A percentile compares a stretch with the other conserved stretches of the same genome.
phyloP scores from a whole-genome alignment of 1,139 yeast genomes.

The Nadsonia commutata region DNA sequence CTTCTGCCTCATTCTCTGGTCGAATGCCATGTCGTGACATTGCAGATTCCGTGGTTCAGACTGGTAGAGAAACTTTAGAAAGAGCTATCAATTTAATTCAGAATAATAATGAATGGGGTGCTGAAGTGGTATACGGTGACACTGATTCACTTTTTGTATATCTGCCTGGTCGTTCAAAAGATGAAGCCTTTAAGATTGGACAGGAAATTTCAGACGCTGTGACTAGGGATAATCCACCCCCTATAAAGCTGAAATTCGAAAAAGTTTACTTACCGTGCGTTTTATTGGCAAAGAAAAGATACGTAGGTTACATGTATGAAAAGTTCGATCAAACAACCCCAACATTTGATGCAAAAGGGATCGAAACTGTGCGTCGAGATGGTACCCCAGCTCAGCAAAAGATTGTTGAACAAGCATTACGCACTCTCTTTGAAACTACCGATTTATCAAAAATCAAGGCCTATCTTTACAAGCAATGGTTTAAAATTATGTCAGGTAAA shows the following conservation, averaged over 20 bases:
- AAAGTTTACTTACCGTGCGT: conserved; percentile 85
- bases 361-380: conserved; percentile 85
- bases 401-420: conserved; percentile 55
- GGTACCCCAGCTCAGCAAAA: conserved; percentile 89
- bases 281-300: conserved; percentile 71
- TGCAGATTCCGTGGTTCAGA: conserved; percentile 86
- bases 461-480: conserved; percentile 52
- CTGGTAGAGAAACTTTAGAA: conserved; percentile 73
- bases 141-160: conserved; percentile 88
- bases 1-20: conserved; percentile 90
- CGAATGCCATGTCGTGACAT: conserved; percentile 94
- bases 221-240: conserved; percentile 62
- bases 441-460: conserved; percentile 57
- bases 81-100: conserved; percentile 61
- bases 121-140: conserved; percentile 91
- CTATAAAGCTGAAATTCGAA: conserved; percentile 73
- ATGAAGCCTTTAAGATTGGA: conserved; percentile 69
- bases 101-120: conserved; percentile 48
- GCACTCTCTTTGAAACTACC: conserved; percentile 53
- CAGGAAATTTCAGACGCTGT: conserved; percentile 48
- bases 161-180: conserved; percentile 65
- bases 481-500: conserved; percentile 43
- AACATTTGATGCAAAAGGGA: conserved; percentile 86
- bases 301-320: conserved; percentile 77
- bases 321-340: conserved; percentile 39